Percentiles rank a stretch among this genome's conserved stretches.
Evolutionary conservation across 352 stramenopile species (phyloP).

Genomic region (Pythium periplocum): DNA sequence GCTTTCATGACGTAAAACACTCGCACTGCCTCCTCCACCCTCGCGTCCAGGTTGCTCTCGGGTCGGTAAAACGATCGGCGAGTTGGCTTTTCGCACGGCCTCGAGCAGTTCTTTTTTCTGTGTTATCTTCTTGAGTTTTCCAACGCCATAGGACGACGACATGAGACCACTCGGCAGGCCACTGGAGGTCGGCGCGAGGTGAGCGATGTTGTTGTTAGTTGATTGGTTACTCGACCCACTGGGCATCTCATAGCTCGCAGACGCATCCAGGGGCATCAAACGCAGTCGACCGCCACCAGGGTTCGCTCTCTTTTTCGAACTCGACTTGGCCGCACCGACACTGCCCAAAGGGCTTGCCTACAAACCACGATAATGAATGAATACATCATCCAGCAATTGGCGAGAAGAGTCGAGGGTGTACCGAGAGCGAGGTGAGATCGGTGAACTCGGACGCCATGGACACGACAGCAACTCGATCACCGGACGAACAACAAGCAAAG

Average conservation of each 20-base stretch:
- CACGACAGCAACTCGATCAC: no score
- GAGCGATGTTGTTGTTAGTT: slow-evolving; percentile 12
- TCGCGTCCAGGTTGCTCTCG: slow-evolving; percentile 22
- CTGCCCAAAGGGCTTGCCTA: slow-evolving; percentile 23
- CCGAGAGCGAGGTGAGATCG: slow-evolving; percentile 41
- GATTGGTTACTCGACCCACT: slow-evolving; percentile 19
- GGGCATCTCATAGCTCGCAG: slow-evolving; percentile 22
- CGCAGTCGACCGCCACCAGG: slow-evolving; percentile 27
- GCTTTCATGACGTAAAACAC: slow-evolving; percentile 9
- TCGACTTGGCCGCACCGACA: slow-evolving; percentile 24
- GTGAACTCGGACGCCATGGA: slow-evolving; percentile 27
- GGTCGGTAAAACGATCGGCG: slow-evolving; percentile 49
- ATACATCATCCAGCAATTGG: neutral
- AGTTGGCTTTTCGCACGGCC: slow-evolving; percentile 68
- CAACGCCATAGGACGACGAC: slow-evolving; percentile 11
- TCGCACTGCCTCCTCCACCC: neutral
- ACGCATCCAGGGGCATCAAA: slow-evolving; percentile 45
- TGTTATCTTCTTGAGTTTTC: slow-evolving; percentile 70
- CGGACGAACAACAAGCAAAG: no score
- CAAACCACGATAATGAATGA: neutral
- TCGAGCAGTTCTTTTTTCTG: slow-evolving; percentile 74
- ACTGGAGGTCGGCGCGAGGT: slow-evolving; percentile 20
- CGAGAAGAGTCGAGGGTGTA: slow-evolving; percentile 2
- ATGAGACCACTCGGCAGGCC: neutral
- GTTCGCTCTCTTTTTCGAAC: slow-evolving; percentile 43